Base-by-base conservation (phyloP, 1,139 yeast species). In the Debaryomyces sp. region DNA sequence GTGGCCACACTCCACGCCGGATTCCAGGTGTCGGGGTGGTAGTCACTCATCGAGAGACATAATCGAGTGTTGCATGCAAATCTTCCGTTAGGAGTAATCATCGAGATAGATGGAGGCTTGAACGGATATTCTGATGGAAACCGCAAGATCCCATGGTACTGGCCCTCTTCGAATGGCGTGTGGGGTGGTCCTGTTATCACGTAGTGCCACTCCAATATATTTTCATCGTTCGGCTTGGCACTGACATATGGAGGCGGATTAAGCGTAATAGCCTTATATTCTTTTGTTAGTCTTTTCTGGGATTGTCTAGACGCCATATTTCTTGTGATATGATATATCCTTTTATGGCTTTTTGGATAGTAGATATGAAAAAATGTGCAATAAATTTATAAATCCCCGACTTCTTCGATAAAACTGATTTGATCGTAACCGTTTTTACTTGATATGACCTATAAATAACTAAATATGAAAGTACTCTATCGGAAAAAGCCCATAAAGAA, bases 1-100 rank as follows among this genome's bases (percentile, higher is more conserved):
- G 97, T 89, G 24, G 89, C 77, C 18, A 91, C 97, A 48, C 90
- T 84, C 97, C 97, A 91, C 4, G 96, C 90, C 1, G 97, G 97
- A 65, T 91, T 90, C 97, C 97, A 91, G 1, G 88, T 74, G 64
- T 89, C 94, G 7, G 97, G 97, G 59, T 92, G 98, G 66, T 84
- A 91, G 55, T 92, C 97, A 59, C 94, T 85, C 85, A 92, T 91
- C 38, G 91, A 84, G 44, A 92, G 73, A 69, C 98, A 92, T 42
- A 92, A 76, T 42, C 96, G 74, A 6, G 90, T 82, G 62, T 88
- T 87, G 46, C 90, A 81, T 54, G 84, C 81, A 65, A 92, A 89
- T 41, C 96, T 74, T 4, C 91, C 95, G 54, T 84, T 87, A 4
- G 97, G 97, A 0, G 97, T 92, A 47, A 84, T 73, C 92, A 92